Base-by-base conservation (phyloP, 169 alveolate species). In the Sarcocystis neurona region DNA sequence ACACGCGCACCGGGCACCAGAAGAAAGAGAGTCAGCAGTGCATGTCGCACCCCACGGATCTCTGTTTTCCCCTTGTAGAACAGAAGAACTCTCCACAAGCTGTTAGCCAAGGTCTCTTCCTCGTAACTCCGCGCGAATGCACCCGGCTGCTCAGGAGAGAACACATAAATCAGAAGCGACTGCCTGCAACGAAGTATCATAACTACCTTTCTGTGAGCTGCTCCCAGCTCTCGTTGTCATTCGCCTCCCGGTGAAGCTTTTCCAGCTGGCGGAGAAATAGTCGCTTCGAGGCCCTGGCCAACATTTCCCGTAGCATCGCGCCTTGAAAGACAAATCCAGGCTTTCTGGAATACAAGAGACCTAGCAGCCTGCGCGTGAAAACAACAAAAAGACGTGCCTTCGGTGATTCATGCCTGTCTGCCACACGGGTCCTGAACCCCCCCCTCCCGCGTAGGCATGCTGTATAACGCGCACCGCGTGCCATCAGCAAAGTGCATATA, bases 271-370 rank as follows among this genome's bases (percentile, higher is more conserved):
- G 68, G 39, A 85, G 84, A 48, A 88, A 88, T 37, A 88, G 84
- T 50, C 53, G 91, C 86, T 88, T 88, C 30, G 91, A 87, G 15
- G 91, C 82, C 63, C 91, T 56, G 41, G 91, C 91, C 47, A 88
- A 53, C 39, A 88, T 75, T 60, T 88, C 91, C 20, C 91, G 91
- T 46, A 88, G 74, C 30, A 60, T 46, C 58, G 91, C 87, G 58
- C 79, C 91, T 30, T 75, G 79, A 48, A 88, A 88, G 66, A 85
- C 88, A 39, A 63, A 43, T 23, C 88, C 87, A 8, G 91, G 84
- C n/a, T 50, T 72, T 5, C 63, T 82, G 15, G 32, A 47, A 37
- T 77, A 66, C 46, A 88, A 5, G 58, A 77, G 88, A 0, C 88
- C 91, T 44, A 88, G 43, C 82, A 56, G 39, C 37, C 91, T 87